These are phyloP conservation scores for Cardamine chenopodiifolia DNA, from an alignment of 345 rosid species.

Conservation along the genomic window DNA sequence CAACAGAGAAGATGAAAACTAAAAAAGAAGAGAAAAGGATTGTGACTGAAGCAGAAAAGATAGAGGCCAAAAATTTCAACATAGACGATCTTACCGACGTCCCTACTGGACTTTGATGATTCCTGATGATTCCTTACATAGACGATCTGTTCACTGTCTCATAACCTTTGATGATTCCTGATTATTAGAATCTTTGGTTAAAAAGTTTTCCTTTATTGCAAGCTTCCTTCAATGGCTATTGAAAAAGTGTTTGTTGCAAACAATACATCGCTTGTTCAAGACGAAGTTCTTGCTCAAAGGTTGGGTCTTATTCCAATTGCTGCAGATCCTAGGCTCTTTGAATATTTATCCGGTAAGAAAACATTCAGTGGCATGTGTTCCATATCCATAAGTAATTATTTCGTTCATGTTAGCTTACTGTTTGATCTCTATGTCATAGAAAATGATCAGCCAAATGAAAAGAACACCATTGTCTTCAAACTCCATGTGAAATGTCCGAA, in stretches of 20 bases:
- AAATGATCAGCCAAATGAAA: conserved; percentile 80
- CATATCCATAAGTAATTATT: not conserved
- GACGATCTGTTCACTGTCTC: conserved; percentile 30
- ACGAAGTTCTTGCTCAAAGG: conserved; percentile 89
- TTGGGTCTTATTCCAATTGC: conserved; percentile 80
- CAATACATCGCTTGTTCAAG: conserved; percentile 80
- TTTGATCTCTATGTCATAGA: conserved; percentile 46
- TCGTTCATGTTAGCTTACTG: not conserved
- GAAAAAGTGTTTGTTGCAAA: conserved; percentile 82
- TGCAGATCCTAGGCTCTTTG: conserved; percentile 80
- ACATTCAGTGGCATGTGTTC: not conserved
- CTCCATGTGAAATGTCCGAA: conserved; percentile 69
- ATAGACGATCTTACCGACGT: conserved; percentile 68
- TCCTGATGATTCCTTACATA: not conserved
- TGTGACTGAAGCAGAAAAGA: conserved; percentile 30
- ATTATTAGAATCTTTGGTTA: not conserved
- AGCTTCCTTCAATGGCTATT: conserved; percentile 91
- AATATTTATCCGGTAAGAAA: conserved; percentile 70
- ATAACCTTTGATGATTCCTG: not conserved
- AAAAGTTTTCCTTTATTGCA: conserved; percentile 33
- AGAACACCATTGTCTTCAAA: conserved; percentile 90
- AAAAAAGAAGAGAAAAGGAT: not conserved
- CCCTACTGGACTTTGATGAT: conserved; percentile 50
- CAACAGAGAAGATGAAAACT: conserved; percentile 6
- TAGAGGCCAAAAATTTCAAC: conserved; percentile 35